Evolutionary conservation across 1,284 basidiomycete genomes (phyloP).

Genomic region (Rhodotorula sp.): DNA sequence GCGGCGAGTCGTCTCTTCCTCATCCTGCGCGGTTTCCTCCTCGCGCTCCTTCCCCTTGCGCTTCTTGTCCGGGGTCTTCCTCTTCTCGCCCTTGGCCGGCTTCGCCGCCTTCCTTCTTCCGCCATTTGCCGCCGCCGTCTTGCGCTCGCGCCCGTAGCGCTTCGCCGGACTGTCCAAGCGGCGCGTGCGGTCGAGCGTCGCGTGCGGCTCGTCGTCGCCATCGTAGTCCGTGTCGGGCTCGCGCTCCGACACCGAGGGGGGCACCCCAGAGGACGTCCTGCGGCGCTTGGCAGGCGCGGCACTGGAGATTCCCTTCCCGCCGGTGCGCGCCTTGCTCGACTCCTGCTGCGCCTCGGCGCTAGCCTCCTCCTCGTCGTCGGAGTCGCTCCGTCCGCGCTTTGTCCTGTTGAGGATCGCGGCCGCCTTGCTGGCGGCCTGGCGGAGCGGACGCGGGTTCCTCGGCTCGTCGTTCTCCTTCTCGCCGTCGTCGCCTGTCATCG

Average conservation of each 20-base stretch:
- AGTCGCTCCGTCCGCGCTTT: background rate
- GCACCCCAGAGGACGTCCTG: background rate
- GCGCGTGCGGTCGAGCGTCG: conserved; percentile 9
- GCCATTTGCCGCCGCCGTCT: background rate
- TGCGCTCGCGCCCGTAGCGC: background rate
- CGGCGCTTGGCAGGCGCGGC: conserved; percentile 13
- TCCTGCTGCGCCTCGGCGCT: background rate
- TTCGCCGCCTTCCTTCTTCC: background rate
- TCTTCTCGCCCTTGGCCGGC: background rate
- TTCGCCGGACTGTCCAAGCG: background rate
- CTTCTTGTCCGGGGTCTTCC: background rate
- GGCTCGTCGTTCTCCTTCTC: background rate
- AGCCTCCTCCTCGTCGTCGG: background rate
- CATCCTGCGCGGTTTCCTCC: too few species aligned
- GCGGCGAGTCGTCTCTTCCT: too few species aligned
- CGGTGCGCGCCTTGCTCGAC: background rate
- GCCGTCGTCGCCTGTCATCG: background rate
- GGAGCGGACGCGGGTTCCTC: background rate
- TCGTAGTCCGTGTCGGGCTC: conserved; percentile 20
- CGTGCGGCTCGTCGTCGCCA: too few species aligned
- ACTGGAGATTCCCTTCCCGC: background rate
- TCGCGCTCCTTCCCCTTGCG: background rate
- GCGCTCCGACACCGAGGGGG: background rate
- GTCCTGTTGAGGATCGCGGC: background rate
- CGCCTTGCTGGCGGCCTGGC: background rate